phyloP scores from a whole-genome alignment of 179 eudicot genomes.

The Silene coronaria region DNA sequence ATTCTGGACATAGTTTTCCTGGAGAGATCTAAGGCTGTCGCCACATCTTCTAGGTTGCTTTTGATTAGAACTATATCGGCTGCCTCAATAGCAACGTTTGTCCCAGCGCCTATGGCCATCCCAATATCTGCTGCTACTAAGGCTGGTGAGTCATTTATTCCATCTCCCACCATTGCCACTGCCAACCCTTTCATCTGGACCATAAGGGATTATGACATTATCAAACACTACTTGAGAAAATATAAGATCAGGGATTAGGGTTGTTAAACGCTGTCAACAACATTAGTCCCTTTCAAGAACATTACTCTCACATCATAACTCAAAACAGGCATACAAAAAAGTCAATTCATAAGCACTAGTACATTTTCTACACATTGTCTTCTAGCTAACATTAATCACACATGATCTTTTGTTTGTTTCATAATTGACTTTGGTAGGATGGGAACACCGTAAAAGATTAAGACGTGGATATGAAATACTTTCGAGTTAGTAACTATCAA shows the following conservation, averaged over 20 bases:
- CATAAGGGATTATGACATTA: not conserved
- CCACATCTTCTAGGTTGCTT: conserved; percentile 84
- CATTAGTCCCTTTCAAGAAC: not conserved
- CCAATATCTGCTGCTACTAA: conserved; percentile 90
- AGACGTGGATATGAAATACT: not conserved
- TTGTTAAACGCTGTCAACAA: not conserved
- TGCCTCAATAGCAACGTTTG: conserved; percentile 93
- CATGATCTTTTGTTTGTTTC: not conserved
- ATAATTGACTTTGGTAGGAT: too few relatives aligned
- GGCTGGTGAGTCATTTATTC: conserved; percentile 94
- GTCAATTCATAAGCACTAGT: not conserved
- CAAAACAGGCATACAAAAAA: not conserved
- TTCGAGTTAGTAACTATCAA: not conserved
- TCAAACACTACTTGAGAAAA: not conserved
- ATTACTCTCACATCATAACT: not conserved
- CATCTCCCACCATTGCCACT: conserved; percentile 97
- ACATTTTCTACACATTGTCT: not conserved
- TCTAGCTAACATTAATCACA: not conserved
- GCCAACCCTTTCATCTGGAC: conserved; percentile 60
- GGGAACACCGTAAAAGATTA: too few relatives aligned
- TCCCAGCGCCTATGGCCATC: conserved; percentile 96
- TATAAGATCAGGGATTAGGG: not conserved
- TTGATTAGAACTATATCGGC: conserved; percentile 85
- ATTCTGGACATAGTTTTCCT: conserved; percentile 74
- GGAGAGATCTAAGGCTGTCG: conserved; percentile 86